Percentiles rank a stretch among this genome's conserved stretches.
These are phyloP conservation scores for Fraxinus sp. DNA, from an alignment of 305 asterid genomes.

Conservation along the genomic window DNA sequence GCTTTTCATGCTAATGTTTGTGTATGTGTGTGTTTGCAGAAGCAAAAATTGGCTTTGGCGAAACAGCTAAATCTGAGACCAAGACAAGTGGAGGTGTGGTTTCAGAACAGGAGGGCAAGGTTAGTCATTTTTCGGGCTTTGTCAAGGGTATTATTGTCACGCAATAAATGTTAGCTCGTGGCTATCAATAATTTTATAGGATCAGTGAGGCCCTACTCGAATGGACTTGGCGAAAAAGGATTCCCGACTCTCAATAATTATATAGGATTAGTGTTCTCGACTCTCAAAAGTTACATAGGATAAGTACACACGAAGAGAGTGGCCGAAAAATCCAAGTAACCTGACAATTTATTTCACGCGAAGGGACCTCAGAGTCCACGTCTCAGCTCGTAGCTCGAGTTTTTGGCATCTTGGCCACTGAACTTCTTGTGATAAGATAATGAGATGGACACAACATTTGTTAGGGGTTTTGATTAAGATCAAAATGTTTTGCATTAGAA, in stretches of 20 bases:
- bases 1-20: background rate
- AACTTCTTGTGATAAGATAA: background rate
- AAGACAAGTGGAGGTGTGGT: conserved; percentile 98
- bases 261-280: background rate
- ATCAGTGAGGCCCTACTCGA: background rate
- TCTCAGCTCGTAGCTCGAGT: background rate
- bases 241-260: background rate
- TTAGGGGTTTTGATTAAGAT: background rate
- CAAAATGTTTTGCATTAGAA: background rate
- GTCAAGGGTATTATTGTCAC: conserved; percentile 30
- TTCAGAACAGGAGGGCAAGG: conserved; percentile 99
- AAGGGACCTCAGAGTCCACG: background rate
- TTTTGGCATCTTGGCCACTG: background rate
- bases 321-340: background rate
- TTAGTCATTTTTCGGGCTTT: conserved; percentile 29
- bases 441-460: background rate
- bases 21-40: conserved; percentile 41
- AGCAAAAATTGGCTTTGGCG: conserved; percentile 84
- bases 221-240: background rate
- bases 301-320: background rate
- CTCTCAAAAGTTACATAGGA: background rate
- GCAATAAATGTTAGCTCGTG: background rate
- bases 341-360: background rate
- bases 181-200: background rate
- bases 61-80: conserved; percentile 80